These are phyloP conservation scores for Chaetomiaceae sp. DNA, from an alignment of 2,329 filamentous ascomycete genomes.

Conservation along the genomic window DNA sequence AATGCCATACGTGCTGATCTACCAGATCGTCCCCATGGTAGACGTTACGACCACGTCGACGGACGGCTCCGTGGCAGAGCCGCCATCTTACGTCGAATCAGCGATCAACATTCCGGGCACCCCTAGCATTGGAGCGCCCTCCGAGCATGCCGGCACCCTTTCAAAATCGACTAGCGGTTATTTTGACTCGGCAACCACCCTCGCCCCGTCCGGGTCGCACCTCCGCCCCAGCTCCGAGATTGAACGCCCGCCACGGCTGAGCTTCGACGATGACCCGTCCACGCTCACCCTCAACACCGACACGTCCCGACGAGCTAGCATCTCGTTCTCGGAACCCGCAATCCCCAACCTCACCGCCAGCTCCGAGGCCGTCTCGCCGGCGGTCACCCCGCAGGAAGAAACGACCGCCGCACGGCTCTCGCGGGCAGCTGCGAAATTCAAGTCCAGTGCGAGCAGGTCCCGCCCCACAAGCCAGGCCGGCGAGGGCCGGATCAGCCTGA, in stretches of 20 bases:
- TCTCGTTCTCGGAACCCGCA: conserved; percentile 41
- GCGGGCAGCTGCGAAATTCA: conserved; percentile 51
- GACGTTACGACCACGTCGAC: conserved; percentile 52
- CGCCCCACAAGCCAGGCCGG: conserved; percentile 53
- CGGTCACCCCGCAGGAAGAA: conserved; percentile 46
- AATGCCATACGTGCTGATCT: conserved; percentile 91
- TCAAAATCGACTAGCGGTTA: conserved; percentile 38
- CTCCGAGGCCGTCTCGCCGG: conserved; percentile 32
- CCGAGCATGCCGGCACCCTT: conserved; percentile 22
- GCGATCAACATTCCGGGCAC: conserved; percentile 33
- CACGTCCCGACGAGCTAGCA: conserved; percentile 45
- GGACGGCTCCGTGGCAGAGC: conserved; percentile 42
- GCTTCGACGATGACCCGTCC: conserved; percentile 38
- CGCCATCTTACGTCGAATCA: conserved; percentile 54
- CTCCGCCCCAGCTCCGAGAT: conserved; percentile 52
- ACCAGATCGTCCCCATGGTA: conserved; percentile 84
- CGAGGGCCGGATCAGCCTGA: conserved; percentile 51
- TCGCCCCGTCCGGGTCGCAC: conserved; percentile 37
- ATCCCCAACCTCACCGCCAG: conserved; percentile 34
- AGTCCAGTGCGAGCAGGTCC: conserved; percentile 32
- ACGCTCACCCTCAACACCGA: conserved; percentile 27
- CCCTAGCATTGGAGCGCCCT: conserved; percentile 25
- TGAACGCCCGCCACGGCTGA: conserved; percentile 44
- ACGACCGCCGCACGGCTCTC: conserved; percentile 48
- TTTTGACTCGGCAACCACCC: conserved; percentile 37